Evolutionary conservation across 179 eudicot species (phyloP).

Genomic region (Heliamphora pulchella): DNA sequence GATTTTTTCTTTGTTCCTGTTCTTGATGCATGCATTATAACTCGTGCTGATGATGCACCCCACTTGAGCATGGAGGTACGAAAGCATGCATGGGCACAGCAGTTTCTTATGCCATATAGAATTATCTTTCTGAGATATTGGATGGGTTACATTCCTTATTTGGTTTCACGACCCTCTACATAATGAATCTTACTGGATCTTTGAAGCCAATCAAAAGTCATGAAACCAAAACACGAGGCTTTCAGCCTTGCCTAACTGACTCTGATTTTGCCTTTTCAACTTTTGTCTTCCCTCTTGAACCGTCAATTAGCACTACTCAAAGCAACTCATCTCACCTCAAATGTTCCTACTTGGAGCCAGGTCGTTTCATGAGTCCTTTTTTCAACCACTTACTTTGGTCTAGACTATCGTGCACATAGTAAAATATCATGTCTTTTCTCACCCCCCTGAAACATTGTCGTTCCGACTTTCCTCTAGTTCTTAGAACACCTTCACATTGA

Average conservation of each 20-base stretch:
- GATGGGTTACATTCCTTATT: neutral
- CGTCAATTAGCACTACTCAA: neutral
- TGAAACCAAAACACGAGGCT: neutral
- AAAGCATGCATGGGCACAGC: neutral
- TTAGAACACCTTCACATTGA: neutral
- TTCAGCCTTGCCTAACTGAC: neutral
- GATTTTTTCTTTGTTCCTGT: constrained; percentile 91
- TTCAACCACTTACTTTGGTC: neutral
- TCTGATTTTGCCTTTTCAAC: neutral
- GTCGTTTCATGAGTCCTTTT: neutral
- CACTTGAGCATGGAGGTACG: constrained; percentile 68
- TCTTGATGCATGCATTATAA: constrained; percentile 85
- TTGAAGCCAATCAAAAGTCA: neutral
- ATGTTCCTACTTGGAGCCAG: neutral
- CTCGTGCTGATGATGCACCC: constrained; percentile 91
- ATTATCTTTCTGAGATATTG: neutral
- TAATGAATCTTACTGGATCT: neutral
- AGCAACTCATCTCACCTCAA: neutral
- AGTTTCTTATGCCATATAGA: neutral
- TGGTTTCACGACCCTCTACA: neutral
- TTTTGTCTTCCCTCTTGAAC: constrained; percentile 2
- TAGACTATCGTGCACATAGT: neutral
- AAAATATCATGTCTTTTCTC: neutral
- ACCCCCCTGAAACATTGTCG: neutral
- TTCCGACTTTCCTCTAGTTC: constrained; percentile 1